Percentiles rank a stretch among this genome's conserved stretches.
phyloP scores from a whole-genome alignment of 768 basidiomycete species.

The Chalciporus sphaerocephalus region DNA sequence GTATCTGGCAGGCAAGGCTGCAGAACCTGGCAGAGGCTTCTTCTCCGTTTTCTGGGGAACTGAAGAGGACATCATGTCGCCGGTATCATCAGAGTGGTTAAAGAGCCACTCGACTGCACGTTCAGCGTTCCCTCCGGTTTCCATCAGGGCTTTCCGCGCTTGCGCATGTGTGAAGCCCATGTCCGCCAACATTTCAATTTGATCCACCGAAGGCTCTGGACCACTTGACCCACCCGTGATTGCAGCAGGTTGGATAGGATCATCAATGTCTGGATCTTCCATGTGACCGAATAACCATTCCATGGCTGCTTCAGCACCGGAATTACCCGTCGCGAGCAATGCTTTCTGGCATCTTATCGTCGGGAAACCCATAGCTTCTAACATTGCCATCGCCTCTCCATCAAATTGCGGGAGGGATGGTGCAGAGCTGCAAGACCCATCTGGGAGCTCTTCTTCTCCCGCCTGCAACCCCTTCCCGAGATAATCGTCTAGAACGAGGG shows the following conservation, averaged over 20 bases:
- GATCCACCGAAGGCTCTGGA: conserved; percentile 62
- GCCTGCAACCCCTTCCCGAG: conserved; percentile 67
- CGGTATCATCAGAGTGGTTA: conserved; percentile 83
- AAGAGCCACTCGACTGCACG: conserved; percentile 96
- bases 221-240: conserved; percentile 23
- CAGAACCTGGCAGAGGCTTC: conserved; percentile 46
- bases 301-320: conserved; percentile 79
- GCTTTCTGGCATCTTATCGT: conserved; percentile 83
- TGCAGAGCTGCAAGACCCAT: conserved; percentile 41
- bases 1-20: conserved; percentile 68
- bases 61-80: conserved; percentile 46
- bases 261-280: conserved; percentile 97
- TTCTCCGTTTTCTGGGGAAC: conserved; percentile 18
- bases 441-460: conserved; percentile 65
- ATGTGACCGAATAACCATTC: conserved; percentile 94
- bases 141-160: conserved; percentile 78
- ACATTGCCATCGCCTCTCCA: conserved; percentile 62
- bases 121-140: conserved; percentile 74
- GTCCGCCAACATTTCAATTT: conserved; percentile 70
- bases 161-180: conserved; percentile 91
- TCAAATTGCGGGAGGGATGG: conserved; percentile 63
- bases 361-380: conserved; percentile 93
- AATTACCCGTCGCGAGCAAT: conserved; percentile 79
- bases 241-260: conserved; percentile 48
- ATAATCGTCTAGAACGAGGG: conserved; percentile 60